phyloP scores from a whole-genome alignment of 331 rosid species.

The Malus hybrid region DNA sequence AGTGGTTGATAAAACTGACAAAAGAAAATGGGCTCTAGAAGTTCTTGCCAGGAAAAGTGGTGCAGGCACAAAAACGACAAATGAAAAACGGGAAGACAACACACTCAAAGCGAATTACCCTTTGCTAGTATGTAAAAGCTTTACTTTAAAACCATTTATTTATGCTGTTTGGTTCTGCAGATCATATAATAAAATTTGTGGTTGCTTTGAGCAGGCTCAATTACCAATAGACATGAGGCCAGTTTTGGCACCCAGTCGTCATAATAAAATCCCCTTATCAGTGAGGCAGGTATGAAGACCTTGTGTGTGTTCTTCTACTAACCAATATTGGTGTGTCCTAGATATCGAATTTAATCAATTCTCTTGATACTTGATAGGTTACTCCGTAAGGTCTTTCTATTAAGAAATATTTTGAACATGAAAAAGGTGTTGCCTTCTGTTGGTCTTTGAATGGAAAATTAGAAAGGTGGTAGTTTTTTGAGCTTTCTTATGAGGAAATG shows the following conservation, averaged over 20 bases:
- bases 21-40: constrained; percentile 94
- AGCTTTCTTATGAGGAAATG: neutral
- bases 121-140: constrained; percentile 59
- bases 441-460: constrained; percentile 1
- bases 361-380: neutral
- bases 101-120: constrained; percentile 79
- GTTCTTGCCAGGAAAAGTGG: constrained; percentile 81
- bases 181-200: constrained; percentile 17
- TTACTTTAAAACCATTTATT: constrained; percentile 15
- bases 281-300: constrained; percentile 80
- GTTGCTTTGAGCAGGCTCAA: constrained; percentile 66
- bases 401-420: neutral
- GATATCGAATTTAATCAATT: neutral
- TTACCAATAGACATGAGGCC: constrained; percentile 90
- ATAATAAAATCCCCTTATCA: constrained; percentile 68
- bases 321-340: neutral
- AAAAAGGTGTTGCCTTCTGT: neutral
- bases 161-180: constrained; percentile 6
- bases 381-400: neutral
- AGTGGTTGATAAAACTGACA: constrained; percentile 46
- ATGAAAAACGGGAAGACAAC: constrained; percentile 45
- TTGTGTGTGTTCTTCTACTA: constrained; percentile 1
- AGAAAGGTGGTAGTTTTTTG: neutral
- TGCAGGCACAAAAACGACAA: constrained; percentile 32
- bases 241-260: constrained; percentile 54